Percentiles rank a stretch among this genome's conserved stretches.
phyloP scores from a whole-genome alignment of 2,329 filamentous ascomycete genomes.

The Neonectria hederae region DNA sequence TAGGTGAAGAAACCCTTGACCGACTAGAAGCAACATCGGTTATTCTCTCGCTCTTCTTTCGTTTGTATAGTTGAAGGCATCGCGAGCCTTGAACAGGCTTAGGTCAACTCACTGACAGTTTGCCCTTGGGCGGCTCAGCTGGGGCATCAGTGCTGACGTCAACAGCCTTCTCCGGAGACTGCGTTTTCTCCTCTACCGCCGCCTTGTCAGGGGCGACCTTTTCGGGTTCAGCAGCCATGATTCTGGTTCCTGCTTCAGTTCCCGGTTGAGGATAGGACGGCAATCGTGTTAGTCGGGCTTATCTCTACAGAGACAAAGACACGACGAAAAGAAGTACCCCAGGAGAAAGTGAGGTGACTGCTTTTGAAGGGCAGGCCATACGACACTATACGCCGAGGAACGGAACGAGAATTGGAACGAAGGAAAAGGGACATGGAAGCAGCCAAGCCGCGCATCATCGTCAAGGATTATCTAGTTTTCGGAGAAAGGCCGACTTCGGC shows the following conservation, averaged over 20 bases:
- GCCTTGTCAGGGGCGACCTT: slow-evolving; percentile 11
- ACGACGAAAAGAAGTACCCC: background rate
- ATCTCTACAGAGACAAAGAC: slow-evolving; percentile 8
- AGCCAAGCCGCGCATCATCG: background rate
- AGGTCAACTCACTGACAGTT: slow-evolving; percentile 26
- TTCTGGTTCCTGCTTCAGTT: slow-evolving; percentile 5
- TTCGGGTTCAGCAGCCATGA: slow-evolving; percentile 26
- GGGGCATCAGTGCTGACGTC: background rate
- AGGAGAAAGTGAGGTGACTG: background rate
- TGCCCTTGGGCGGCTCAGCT: slow-evolving; percentile 19
- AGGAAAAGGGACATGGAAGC: slow-evolving; percentile 1
- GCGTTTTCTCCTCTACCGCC: background rate
- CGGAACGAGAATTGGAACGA: background rate
- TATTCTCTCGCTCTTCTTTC: background rate
- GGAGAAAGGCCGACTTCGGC: slow-evolving; percentile 27
- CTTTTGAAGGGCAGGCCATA: background rate
- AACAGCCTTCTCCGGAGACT: background rate
- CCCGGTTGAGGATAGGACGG: background rate
- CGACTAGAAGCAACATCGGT: slow-evolving; percentile 2
- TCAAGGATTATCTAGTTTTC: background rate
- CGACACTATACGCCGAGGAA: background rate
- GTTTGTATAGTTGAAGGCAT: background rate
- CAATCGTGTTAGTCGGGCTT: background rate
- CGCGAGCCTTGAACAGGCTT: background rate
- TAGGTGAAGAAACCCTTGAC: slow-evolving; percentile 41